phyloP scores from a whole-genome alignment of 805 yeast species.

The Groenewaldozyma salmanticensis region DNA sequence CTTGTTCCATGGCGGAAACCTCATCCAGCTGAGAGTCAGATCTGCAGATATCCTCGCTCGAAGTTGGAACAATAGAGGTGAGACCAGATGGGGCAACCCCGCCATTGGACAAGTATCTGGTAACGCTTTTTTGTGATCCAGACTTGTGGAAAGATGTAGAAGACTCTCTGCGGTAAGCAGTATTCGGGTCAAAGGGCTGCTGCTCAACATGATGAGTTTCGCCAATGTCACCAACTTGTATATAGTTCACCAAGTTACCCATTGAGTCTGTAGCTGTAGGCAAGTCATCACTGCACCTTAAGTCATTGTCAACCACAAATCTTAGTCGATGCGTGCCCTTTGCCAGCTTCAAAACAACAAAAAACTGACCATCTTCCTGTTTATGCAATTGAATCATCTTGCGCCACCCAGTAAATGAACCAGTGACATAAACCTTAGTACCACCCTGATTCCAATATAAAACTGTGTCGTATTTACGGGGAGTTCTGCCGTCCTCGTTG shows the following conservation, averaged over 20 bases:
- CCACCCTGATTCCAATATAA: constrained; percentile 97
- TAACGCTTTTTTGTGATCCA: not conserved
- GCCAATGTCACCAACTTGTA: constrained; percentile 28
- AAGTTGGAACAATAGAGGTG: not conserved
- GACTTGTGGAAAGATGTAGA: not conserved
- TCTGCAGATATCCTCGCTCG: constrained; percentile 10
- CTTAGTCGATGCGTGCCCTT: constrained; percentile 88
- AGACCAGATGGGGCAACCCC: constrained; percentile 2
- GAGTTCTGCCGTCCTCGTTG: not conserved
- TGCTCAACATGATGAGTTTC: constrained; percentile 1
- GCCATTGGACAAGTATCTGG: constrained; percentile 2
- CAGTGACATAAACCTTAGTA: constrained; percentile 86
- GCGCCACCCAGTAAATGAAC: constrained; percentile 97
- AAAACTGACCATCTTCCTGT: constrained; percentile 29
- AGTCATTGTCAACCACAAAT: constrained; percentile 87
- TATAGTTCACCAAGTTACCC: constrained; percentile 89
- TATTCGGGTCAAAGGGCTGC: constrained; percentile 1
- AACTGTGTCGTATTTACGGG: constrained; percentile 39
- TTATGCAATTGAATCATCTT: constrained; percentile 81
- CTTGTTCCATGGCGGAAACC: constrained; percentile 5
- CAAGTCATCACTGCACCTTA: constrained; percentile 73
- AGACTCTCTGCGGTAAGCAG: not conserved
- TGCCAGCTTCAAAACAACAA: constrained; percentile 38
- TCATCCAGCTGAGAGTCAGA: constrained; percentile 69
- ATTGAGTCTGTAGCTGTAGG: constrained; percentile 95